Evolutionary conservation across 2,329 filamentous ascomycete genomes (phyloP).

Genomic region (Neofusicoccum laricinum): DNA sequence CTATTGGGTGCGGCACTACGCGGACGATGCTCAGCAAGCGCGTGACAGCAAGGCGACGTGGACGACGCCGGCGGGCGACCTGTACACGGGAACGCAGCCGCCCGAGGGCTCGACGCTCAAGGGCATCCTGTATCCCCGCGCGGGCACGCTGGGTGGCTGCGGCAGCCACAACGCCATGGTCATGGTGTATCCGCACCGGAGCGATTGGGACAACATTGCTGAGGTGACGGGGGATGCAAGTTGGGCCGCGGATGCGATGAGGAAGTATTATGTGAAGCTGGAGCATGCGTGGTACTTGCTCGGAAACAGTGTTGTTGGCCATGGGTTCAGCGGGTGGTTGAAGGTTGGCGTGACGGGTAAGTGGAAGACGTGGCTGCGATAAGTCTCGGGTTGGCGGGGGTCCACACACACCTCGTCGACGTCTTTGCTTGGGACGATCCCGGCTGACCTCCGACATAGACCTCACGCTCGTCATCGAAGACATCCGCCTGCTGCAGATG

Average conservation of each 20-base stretch:
- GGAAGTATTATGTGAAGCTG: slow-evolving; percentile 57
- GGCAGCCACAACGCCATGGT: slow-evolving; percentile 62
- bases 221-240: slow-evolving; percentile 58
- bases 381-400: slow-evolving; percentile 32
- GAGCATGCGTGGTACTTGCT: slow-evolving; percentile 55
- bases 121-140: slow-evolving; percentile 58
- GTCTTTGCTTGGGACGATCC: no score
- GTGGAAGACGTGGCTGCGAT: slow-evolving; percentile 35
- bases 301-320: slow-evolving; percentile 38
- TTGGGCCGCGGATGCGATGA: slow-evolving; percentile 54
- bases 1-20: slow-evolving; percentile 62
- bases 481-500: slow-evolving; percentile 53
- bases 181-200: slow-evolving; percentile 55
- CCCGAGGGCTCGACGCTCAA: slow-evolving; percentile 51
- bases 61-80: slow-evolving; percentile 47
- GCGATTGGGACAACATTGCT: slow-evolving; percentile 59
- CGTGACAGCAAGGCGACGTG: slow-evolving; percentile 58
- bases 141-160: slow-evolving; percentile 57
- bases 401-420: no score
- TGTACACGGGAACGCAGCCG: slow-evolving; percentile 54
- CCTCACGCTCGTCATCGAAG: slow-evolving; percentile 46
- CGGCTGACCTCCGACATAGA: slow-evolving; percentile 33
- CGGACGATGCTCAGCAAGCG: slow-evolving; percentile 51
- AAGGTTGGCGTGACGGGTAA: slow-evolving; percentile 23
- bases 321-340: slow-evolving; percentile 60